Percentiles rank a stretch among this genome's conserved stretches.
phyloP scores from a whole-genome alignment of 768 basidiomycete genomes.

The Mycena leptocephala region DNA sequence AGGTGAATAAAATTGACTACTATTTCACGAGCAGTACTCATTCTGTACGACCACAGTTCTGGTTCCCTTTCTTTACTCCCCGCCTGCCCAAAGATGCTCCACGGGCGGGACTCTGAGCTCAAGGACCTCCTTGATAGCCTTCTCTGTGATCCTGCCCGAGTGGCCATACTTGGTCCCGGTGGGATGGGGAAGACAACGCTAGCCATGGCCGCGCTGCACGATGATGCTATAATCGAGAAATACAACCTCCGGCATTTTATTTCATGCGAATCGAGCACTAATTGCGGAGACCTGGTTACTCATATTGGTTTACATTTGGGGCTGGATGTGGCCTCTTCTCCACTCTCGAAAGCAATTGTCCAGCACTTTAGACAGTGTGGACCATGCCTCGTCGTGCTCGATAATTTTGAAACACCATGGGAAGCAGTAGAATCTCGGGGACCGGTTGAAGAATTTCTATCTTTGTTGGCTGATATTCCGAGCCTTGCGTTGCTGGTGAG shows the following conservation, averaged over 20 bases:
- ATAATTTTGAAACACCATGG: no score
- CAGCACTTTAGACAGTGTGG: no score
- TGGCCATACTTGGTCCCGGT: no score
- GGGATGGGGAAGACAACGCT: no score
- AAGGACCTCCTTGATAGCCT: background rate
- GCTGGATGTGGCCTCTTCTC: background rate
- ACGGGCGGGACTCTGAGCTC: background rate
- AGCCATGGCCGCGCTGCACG: background rate
- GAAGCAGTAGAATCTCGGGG: no score
- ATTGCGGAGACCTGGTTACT: background rate
- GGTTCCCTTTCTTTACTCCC: no score
- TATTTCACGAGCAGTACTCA: no score
- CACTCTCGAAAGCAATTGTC: background rate
- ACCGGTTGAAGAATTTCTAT: no score
- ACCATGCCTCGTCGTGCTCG: no score
- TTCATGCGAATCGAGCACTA: conserved; percentile 10
- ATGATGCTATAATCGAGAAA: background rate
- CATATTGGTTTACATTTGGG: conserved; percentile 4
- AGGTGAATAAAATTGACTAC: no score
- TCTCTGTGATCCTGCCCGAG: background rate
- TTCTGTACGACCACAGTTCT: no score
- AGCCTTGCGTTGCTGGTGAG: conserved; percentile 8
- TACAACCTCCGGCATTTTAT: conserved; percentile 1
- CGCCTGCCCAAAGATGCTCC: background rate
- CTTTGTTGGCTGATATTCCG: conserved; percentile 11